Evolutionary conservation across 768 basidiomycete genomes (phyloP), one percentile per base, ranked within the genome.

Genomic region (Trametes sanguinea): DNA sequence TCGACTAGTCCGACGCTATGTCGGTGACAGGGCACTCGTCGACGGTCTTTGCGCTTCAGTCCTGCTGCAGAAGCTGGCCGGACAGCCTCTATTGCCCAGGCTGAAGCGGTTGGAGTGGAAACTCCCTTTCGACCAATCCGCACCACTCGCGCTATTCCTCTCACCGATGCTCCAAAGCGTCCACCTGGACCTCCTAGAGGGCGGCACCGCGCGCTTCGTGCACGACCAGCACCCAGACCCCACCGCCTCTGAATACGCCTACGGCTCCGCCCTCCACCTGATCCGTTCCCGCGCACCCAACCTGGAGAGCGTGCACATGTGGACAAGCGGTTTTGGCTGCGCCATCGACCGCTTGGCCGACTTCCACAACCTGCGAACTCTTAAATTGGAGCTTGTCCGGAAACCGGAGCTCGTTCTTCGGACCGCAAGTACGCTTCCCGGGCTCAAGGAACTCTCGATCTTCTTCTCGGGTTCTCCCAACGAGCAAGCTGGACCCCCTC

Each of bases 141-240:
- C 53, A 6, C 10, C 43, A 1, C 47, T 61, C 40, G n/a, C 40
- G 4, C 40, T 61, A 4, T 54, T 61, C 45, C 29, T 42, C 27
- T 61, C 60, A 17, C 53, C 53, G 16, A 55, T 55, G 54, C 60
- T 61, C 7, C 52, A 43, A 17, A 11, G 17, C 33, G 51, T 60
- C 33, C 13, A 22, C 30, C 43, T 60, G 6, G 45, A 60, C 43
- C 44, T 52, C 5, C 22, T 45, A 16, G 32, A 42, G 17, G 37
- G 11, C 3, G 43, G n/a, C 17, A 29, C 13, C 2, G 4, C 29
- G 14, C 43, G 44, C 8, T 35, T 46, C 10, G 22, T 10, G 1
- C 54, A 55, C 43, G 33, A 37, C 3, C 16, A 4, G 32, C 9
- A 17, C 9, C 8, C 6, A 5, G 32, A 27, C 2, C 58, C 58